These are phyloP conservation scores for Cytospora paraplurivora DNA, from an alignment of 2,329 filamentous ascomycete species.

Conservation along the genomic window DNA sequence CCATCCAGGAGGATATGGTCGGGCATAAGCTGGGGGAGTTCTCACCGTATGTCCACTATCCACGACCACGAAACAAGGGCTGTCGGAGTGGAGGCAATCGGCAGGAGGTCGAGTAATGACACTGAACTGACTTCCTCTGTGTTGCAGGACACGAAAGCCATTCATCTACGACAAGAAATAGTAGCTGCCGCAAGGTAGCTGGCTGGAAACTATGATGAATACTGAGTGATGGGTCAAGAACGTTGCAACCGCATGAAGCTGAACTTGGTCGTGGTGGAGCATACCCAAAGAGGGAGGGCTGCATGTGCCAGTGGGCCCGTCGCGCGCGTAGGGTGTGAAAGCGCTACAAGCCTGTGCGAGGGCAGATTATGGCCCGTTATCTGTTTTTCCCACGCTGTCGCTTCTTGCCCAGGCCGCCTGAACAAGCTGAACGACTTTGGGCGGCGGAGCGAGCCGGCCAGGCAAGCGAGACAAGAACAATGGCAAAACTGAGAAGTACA, in stretches of 20 bases:
- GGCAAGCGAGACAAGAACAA: neutral
- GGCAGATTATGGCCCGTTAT: neutral
- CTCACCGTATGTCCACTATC: conserved; percentile 65
- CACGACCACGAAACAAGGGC: too few relatives aligned
- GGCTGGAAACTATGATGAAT: neutral
- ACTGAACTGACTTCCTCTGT: neutral
- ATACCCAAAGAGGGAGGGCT: neutral
- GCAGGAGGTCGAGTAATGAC: neutral
- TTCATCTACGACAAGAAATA: conserved; percentile 53
- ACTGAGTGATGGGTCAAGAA: neutral
- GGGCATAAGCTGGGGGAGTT: conserved; percentile 95
- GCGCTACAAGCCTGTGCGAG: neutral
- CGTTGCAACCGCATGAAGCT: neutral
- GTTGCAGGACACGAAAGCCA: conserved; percentile 56
- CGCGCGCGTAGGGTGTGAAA: neutral
- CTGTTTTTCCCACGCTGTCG: neutral
- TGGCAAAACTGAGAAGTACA: neutral
- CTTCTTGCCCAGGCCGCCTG: neutral
- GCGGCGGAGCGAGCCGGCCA: neutral
- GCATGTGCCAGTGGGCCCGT: neutral
- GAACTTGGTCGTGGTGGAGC: neutral
- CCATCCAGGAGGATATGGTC: conserved; percentile 93
- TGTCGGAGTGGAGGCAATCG: neutral
- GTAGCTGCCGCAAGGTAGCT: neutral
- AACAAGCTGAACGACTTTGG: neutral